These are phyloP conservation scores for Colletotrichum shisoi DNA, from an alignment of 2,329 filamentous ascomycete genomes.

Conservation along the genomic window DNA sequence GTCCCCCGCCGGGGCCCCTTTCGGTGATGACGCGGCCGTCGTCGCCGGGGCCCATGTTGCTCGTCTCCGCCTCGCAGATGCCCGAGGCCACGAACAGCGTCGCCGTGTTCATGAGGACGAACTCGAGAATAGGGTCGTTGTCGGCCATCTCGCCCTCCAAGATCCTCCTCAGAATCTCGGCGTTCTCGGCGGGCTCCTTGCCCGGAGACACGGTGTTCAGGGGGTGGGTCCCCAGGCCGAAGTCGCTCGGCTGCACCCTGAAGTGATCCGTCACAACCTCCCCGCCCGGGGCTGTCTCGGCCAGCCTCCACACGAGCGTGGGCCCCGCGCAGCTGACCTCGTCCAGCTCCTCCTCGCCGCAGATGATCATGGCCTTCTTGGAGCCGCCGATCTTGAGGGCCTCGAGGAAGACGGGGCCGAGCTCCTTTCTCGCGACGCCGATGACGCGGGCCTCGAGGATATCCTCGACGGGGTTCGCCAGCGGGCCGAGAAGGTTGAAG, in stretches of 20 bases:
- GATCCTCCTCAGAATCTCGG: slow-evolving; percentile 79
- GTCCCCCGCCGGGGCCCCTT: slow-evolving; percentile 80
- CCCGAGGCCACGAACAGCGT: slow-evolving; percentile 86
- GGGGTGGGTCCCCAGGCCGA: slow-evolving; percentile 79
- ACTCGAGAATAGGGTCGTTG: slow-evolving; percentile 87
- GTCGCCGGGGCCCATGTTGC: slow-evolving; percentile 80
- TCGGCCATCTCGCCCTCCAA: slow-evolving; percentile 74
- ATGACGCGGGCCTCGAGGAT: slow-evolving; percentile 87
- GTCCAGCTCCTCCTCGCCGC: slow-evolving; percentile 92
- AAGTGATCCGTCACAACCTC: slow-evolving; percentile 75
- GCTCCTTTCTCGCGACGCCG: slow-evolving; percentile 87
- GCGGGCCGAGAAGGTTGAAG: slow-evolving; percentile 93
- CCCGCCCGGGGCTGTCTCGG: slow-evolving; percentile 45
- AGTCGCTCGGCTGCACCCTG: slow-evolving; percentile 80
- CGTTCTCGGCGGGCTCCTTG: slow-evolving; percentile 86
- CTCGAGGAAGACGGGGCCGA: slow-evolving; percentile 89
- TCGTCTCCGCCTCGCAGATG: slow-evolving; percentile 82
- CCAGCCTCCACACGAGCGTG: slow-evolving; percentile 87
- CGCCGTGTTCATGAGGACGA: slow-evolving; percentile 93
- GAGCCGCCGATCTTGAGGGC: slow-evolving; percentile 79
- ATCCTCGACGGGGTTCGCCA: slow-evolving; percentile 88
- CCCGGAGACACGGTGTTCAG: slow-evolving; percentile 82
- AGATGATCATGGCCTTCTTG: slow-evolving; percentile 87
- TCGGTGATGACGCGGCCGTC: slow-evolving; percentile 83
- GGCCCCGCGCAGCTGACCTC: slow-evolving; percentile 91